Evolutionary conservation across 805 yeast species (phyloP).

Genomic region (Cyberlindnera xylosilytica): DNA sequence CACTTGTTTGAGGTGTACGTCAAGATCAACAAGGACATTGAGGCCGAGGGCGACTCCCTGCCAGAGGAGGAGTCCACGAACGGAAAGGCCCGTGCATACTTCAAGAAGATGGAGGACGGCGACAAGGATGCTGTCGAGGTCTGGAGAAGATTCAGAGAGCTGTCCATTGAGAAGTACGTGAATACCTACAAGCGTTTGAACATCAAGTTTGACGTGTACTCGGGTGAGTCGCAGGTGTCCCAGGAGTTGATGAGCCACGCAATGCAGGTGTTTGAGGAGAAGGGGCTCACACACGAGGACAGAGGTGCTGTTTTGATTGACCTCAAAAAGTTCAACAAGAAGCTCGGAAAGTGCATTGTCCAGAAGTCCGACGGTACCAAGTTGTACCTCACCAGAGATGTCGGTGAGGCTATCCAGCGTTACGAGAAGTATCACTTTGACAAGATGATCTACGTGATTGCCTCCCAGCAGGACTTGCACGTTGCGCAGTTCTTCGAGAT

Average conservation of each 20-base stretch:
- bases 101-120: slow-evolving; percentile 91
- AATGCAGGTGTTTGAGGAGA: slow-evolving; percentile 57
- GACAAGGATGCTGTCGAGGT: slow-evolving; percentile 72
- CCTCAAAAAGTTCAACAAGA: slow-evolving; percentile 79
- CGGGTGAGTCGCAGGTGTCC: slow-evolving; percentile 95
- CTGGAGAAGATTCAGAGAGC: slow-evolving; percentile 88
- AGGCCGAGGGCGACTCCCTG: slow-evolving; percentile 46
- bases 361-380: slow-evolving; percentile 96
- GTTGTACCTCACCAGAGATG: slow-evolving; percentile 89
- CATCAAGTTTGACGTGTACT: slow-evolving; percentile 81
- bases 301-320: slow-evolving; percentile 90
- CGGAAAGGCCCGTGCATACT: slow-evolving; percentile 81
- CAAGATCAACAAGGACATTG: slow-evolving; percentile 74
- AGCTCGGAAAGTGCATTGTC: slow-evolving; percentile 88
- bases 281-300: slow-evolving; percentile 75
- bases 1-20: slow-evolving; percentile 96
- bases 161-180: slow-evolving; percentile 82
- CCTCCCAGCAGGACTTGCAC: slow-evolving; percentile 95
- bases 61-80: slow-evolving; percentile 55
- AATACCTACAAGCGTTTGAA: slow-evolving; percentile 89
- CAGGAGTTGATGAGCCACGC: slow-evolving; percentile 68
- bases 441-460: slow-evolving; percentile 94
- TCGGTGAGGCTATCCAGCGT: slow-evolving; percentile 94
- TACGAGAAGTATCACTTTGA: slow-evolving; percentile 80
- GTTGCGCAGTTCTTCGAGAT: slow-evolving; percentile 92